Percentiles rank a stretch among this genome's conserved stretches.
These are phyloP conservation scores for Immersiella caudata DNA, from an alignment of 495 filamentous ascomycete species.

Conservation along the genomic window DNA sequence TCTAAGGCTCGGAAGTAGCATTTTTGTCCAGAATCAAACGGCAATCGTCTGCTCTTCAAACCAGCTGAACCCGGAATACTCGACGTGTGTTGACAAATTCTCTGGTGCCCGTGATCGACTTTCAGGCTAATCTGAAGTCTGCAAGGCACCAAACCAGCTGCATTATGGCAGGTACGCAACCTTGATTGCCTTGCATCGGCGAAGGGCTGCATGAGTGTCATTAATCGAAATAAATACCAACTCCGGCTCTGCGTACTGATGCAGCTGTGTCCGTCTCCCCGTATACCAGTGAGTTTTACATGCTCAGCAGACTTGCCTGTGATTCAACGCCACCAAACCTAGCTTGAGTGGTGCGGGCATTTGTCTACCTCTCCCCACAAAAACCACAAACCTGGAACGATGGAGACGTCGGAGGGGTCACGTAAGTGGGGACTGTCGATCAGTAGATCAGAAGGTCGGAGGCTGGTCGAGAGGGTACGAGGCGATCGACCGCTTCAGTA, in stretches of 20 bases:
- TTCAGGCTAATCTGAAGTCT: slow-evolving; percentile 4
- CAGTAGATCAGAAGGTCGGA: background rate
- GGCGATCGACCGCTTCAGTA: background rate
- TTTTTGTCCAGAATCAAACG: background rate
- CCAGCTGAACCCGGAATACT: background rate
- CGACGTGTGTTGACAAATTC: background rate
- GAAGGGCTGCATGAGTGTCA: background rate
- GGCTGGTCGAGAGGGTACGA: background rate
- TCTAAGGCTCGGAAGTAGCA: background rate
- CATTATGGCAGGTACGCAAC: background rate
- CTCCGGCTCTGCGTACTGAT: background rate
- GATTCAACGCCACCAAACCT: no score
- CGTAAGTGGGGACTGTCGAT: background rate
- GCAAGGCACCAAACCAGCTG: background rate
- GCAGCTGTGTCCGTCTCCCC: no score
- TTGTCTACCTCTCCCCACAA: no score
- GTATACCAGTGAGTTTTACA: no score
- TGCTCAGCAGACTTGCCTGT: no score
- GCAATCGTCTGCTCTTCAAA: background rate
- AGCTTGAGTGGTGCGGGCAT: no score
- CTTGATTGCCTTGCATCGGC: background rate
- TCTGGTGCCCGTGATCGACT: background rate
- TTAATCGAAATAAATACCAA: background rate
- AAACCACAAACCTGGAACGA: no score
- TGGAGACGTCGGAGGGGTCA: background rate